Evolutionary conservation across 108 stramenopile genomes (phyloP), one percentile per base, ranked within the genome.

Genomic region (Conticribra guillardii): DNA sequence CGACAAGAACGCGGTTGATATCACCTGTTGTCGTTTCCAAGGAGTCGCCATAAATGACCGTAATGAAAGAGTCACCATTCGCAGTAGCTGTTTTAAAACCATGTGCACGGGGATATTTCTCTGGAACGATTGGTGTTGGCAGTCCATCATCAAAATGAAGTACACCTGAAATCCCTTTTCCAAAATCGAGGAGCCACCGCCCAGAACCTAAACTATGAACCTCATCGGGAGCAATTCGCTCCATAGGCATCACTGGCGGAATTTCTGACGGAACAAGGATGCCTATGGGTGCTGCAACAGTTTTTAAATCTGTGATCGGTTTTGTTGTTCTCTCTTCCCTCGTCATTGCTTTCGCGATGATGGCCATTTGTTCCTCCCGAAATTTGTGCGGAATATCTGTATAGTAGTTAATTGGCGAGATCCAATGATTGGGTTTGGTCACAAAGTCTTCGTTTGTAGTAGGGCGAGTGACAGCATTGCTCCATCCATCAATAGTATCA

Each of bases 121-220:
- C 37, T 0, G 79, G 79, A 33, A 70, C 61, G 52, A 69, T 70
- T 9, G 79, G 79, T 49, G 22, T 33, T 3, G 79, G 79, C 22
- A 80, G 31, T 33, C 79, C 79, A 21, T 70, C 54, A 22, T 71
- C 74, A 59, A 80, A 80, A 55, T 74, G 79, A 26, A 80, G 47
- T 60, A 80, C 69, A 0, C 79, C 79, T 16, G 79, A 80, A 15
- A 76, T 61, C 2, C 67, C 74, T 53, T 63, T 81, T 1, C 74
- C 67, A 68, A 71, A 81, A 47, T 81, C 79, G 31, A 80, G 53
- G 7, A 80, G 21, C 79, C 79, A 80, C 45, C 79, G 49, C 16
- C 79, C 74, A 15, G 17, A 33, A 9, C 73, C 61, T 31, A 75
- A 67, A 67, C 67, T 52, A 33, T 75, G 66, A 44, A 75, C 52